Base-by-base conservation (phyloP, 1,139 yeast genomes). In the Hyphopichia wangnamkhiaoensis region DNA sequence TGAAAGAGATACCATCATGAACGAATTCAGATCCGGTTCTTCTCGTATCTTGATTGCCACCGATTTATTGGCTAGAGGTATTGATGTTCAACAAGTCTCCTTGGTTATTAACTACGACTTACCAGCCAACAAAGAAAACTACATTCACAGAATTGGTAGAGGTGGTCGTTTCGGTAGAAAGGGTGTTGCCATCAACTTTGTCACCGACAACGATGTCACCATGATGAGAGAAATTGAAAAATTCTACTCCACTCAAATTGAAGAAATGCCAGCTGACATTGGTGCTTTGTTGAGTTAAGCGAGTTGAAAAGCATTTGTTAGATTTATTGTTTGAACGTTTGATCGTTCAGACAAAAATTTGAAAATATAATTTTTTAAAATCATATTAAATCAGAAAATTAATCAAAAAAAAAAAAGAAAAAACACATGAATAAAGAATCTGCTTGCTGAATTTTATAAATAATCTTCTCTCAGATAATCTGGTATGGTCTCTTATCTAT, bases 121-220 rank as follows among this genome's bases (percentile, higher is more conserved):
- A 70, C 98, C 98, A 59, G 79, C 90, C 63, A 89, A 91, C 84
- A 87, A 90, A 73, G 98, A 93, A 76, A 91, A 93, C 85, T 93
- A 93, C 73, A 89, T 93, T 65, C 98, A 93, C 80, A 86, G 98
- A 84, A 93, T 93, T 63, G 98, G 98, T 82, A 88, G 98, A 81
- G 95, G 96, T 79, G 98, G 98, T 79, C 93, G 98, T 79, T 93
- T 93, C 79, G 98, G 98, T 79, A 84, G 98, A 76, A 93, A 93
- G 84, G 98, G 98, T 84, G 96, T 91, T 65, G 98, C 98, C 61
- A 90, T 93, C 80, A 93, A 93, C 84, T 86, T 93, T 59, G 95
- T 91, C 67, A 90, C 98, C 54, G 81, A 79, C 60, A 83, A 84
- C 56, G 98, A 93, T 67, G 89, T 90, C 64, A 84, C 84, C 63